Evolutionary conservation across 768 basidiomycete genomes (phyloP).

Genomic region (Xanthoconium stramineum): DNA sequence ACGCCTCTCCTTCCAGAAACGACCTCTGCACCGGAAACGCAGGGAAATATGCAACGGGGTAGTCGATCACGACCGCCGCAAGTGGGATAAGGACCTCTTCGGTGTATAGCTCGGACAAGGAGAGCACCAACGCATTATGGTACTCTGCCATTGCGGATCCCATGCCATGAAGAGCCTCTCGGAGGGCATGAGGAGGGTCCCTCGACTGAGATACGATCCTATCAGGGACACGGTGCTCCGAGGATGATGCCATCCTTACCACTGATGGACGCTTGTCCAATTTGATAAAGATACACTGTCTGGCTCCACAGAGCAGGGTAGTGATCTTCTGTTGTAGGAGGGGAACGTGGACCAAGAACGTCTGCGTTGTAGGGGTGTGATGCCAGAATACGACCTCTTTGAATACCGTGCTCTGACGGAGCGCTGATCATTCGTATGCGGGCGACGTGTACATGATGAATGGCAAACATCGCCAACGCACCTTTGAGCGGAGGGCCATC

Average conservation of each 20-base stretch:
- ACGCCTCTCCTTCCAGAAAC: constrained; percentile 44
- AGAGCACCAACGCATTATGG: constrained; percentile 20
- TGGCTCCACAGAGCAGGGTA: neutral
- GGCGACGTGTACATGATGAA: neutral
- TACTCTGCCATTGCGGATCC: neutral
- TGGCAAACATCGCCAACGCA: constrained; percentile 23
- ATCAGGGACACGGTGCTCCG: neutral
- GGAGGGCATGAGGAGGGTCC: constrained; percentile 11
- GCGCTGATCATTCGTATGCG: neutral
- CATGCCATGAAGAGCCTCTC: constrained; percentile 13
- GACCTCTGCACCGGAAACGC: constrained; percentile 32
- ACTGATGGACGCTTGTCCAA: constrained; percentile 16
- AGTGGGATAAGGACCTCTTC: constrained; percentile 43
- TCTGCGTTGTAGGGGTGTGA: constrained; percentile 46
- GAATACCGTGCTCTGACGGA: constrained; percentile 32
- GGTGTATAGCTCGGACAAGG: constrained; percentile 28
- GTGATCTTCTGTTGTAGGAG: constrained; percentile 14
- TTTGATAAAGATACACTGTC: constrained; percentile 17
- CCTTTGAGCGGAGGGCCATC: constrained; percentile 36
- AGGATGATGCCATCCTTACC: constrained; percentile 16
- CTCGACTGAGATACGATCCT: constrained; percentile 11
- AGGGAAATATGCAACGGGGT: constrained; percentile 56
- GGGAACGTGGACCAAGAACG: constrained; percentile 50
- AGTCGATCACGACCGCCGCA: constrained; percentile 59
- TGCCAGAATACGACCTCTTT: constrained; percentile 41